Evolutionary conservation across 1,284 basidiomycete species (phyloP), one percentile per base, ranked within the genome.

Genomic region (Ganoderma sp.): DNA sequence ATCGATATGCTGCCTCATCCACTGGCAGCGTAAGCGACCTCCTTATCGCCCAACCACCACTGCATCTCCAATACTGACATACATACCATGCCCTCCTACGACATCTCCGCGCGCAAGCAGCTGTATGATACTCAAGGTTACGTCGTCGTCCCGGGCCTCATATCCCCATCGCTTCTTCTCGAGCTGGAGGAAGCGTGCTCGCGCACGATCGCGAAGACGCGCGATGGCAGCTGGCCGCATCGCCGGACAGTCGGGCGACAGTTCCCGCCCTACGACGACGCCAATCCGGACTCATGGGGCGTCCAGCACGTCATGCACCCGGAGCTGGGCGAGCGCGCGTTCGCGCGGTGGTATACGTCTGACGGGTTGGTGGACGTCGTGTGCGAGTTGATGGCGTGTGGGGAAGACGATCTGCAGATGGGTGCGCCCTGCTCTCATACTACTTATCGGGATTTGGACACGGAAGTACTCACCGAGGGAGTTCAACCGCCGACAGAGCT

Each of bases 231-330:
- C 9, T 95, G 93, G 94, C 81, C 85, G 0, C 83, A 91, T 72
- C 83, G 90, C 1, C 86, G 93, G 57, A 88, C 89, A 0, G 91
- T 95, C 15, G 93, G 94, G 15, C 90, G 90, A 70, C 92, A 93
- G 76, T 95, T 95, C 73, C 93, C 94, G 1, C 93, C 93, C 0
- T 95, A 85, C 75, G 87, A 84, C 61, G 80, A 85, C 41, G 83
- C 85, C 61, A 69, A 75, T 39, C 84, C 85, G 1, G 92, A 94
- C 77, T 88, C 88, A 3, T 95, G 93, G 92, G 92, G 92, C 1
- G 88, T 93, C 9, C 92, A 93, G 74, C 91, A 93, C 75, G 77
- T 92, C 59, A 93, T 94, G 92, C 91, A 94, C 74, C 92, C 90
- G 0, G 88, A 85, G 52, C 83, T 94, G 0, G 81, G 79, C 0